Conservation (phyloP, 1,139 yeast species). For the Kurtzmaniella natalensis region DNA sequence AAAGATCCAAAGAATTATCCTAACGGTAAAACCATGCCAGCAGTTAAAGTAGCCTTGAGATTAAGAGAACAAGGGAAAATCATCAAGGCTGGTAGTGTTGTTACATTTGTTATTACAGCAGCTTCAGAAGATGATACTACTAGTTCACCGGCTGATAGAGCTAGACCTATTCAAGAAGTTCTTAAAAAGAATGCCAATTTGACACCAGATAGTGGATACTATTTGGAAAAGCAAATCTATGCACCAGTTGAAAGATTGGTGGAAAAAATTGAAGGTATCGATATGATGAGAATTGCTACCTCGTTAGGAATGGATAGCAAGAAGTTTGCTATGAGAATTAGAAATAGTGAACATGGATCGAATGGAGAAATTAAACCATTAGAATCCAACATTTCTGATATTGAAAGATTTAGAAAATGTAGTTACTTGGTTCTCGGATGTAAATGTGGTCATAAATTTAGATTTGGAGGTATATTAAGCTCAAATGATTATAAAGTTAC, state of each 20-base stretch:
- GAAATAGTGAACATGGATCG: constrained; percentile 28
- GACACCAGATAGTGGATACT: constrained; percentile 71
- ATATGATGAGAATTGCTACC: constrained; percentile 70
- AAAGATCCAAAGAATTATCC: constrained; percentile 75
- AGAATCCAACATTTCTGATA: constrained; percentile 77
- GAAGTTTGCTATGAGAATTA: constrained; percentile 51
- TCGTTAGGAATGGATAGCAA: constrained; percentile 74
- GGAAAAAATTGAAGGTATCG: constrained; percentile 84
- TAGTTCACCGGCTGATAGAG: constrained; percentile 61
- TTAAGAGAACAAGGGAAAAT: constrained; percentile 77
- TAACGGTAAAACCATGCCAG: constrained; percentile 82
- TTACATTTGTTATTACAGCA: constrained; percentile 75
- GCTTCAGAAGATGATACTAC: constrained; percentile 26
- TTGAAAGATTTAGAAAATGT: constrained; percentile 73
- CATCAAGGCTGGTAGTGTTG: constrained; percentile 84
- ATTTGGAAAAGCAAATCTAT: constrained; percentile 82
- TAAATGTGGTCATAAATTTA: constrained; percentile 56
- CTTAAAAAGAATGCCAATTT: constrained; percentile 47
- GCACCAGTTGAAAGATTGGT: constrained; percentile 89
- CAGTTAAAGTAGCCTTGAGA: constrained; percentile 87
- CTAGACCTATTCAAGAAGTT: constrained; percentile 73
- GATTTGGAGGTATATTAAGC: constrained; percentile 70
- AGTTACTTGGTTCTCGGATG: constrained; percentile 56
- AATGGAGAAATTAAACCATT: constrained; percentile 62
- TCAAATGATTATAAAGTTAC: constrained; percentile 57